Conservation (phyloP, 495 filamentous ascomycete species). For the Mytilinidion resinicola region DNA sequence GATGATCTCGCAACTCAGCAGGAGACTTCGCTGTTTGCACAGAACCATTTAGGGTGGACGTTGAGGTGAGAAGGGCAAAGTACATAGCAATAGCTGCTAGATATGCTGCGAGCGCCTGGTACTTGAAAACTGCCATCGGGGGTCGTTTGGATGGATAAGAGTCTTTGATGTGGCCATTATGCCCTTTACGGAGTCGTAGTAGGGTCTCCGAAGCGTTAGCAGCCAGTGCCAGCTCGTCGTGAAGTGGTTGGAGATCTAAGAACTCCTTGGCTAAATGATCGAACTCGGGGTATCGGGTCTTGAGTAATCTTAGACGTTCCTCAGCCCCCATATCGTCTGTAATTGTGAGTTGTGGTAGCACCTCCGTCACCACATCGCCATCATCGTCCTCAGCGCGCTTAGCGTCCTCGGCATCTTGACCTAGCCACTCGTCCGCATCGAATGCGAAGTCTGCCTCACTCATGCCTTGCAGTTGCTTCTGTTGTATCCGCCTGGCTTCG, state of each 20-base stretch:
- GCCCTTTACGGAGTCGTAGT: slow-evolving; percentile 10
- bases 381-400: slow-evolving; percentile 41
- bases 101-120: slow-evolving; percentile 73
- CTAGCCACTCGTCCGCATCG: slow-evolving; percentile 78
- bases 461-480: slow-evolving; percentile 81
- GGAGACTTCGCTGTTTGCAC: slow-evolving; percentile 53
- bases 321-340: slow-evolving; percentile 69
- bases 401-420: slow-evolving; percentile 43
- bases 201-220: slow-evolving; percentile 50
- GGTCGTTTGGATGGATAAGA: slow-evolving; percentile 3
- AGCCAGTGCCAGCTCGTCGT: slow-evolving; percentile 51
- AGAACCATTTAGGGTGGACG: slow-evolving; percentile 45
- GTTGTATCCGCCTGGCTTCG: slow-evolving; percentile 78
- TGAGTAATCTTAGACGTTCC: slow-evolving; percentile 70
- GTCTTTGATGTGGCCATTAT: neutral
- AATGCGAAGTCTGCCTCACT: slow-evolving; percentile 87
- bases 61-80: slow-evolving; percentile 80
- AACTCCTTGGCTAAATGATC: slow-evolving; percentile 78
- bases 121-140: slow-evolving; percentile 59
- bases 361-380: slow-evolving; percentile 60
- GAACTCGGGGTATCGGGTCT: slow-evolving; percentile 84
- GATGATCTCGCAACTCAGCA: slow-evolving; percentile 72
- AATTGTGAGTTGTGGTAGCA: slow-evolving; percentile 73
- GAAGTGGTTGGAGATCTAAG: slow-evolving; percentile 58
- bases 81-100: slow-evolving; percentile 84